These are phyloP conservation scores for Candida yuanshanica DNA, from an alignment of 805 yeast species.

Conservation along the genomic window DNA sequence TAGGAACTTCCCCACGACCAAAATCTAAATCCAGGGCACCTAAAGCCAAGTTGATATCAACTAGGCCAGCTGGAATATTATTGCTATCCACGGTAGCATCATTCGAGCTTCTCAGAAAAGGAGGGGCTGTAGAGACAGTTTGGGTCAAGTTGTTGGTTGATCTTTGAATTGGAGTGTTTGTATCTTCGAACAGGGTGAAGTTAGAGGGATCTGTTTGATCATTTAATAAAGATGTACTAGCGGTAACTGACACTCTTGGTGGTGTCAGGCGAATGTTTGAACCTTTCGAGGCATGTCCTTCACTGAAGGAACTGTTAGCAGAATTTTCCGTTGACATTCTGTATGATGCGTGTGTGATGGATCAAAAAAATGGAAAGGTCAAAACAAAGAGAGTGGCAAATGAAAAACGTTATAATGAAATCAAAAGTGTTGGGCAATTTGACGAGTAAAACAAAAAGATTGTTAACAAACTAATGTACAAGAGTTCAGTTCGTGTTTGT, in stretches of 20 bases:
- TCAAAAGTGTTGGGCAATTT: too few relatives aligned
- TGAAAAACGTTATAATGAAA: too few relatives aligned
- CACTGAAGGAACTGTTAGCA: slow-evolving; percentile 14
- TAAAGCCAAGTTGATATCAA: slow-evolving; percentile 21
- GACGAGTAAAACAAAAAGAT: too few relatives aligned
- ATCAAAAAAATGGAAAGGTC: too few relatives aligned
- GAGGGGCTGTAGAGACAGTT: slow-evolving; percentile 21
- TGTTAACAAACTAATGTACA: slow-evolving; percentile 16
- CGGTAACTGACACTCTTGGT: slow-evolving; percentile 12
- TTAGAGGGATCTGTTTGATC: slow-evolving; percentile 12
- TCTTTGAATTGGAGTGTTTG: slow-evolving; percentile 21
- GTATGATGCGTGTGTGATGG: background rate
- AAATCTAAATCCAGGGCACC: slow-evolving; percentile 24
- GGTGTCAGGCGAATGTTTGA: slow-evolving; percentile 13
- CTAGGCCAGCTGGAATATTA: slow-evolving; percentile 16
- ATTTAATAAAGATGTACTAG: slow-evolving; percentile 10
- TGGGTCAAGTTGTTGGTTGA: slow-evolving; percentile 15
- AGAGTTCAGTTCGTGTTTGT: slow-evolving; percentile 19
- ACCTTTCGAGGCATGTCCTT: slow-evolving; percentile 14
- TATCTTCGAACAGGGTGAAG: slow-evolving; percentile 16
- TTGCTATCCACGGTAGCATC: slow-evolving; percentile 5
- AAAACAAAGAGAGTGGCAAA: too few relatives aligned
- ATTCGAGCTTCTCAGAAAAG: slow-evolving; percentile 16
- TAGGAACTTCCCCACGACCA: slow-evolving; percentile 5
- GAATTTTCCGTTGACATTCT: slow-evolving; percentile 16